Evolutionary conservation across 75 land plant species (phyloP).

Genomic region (Pinus taeda): DNA sequence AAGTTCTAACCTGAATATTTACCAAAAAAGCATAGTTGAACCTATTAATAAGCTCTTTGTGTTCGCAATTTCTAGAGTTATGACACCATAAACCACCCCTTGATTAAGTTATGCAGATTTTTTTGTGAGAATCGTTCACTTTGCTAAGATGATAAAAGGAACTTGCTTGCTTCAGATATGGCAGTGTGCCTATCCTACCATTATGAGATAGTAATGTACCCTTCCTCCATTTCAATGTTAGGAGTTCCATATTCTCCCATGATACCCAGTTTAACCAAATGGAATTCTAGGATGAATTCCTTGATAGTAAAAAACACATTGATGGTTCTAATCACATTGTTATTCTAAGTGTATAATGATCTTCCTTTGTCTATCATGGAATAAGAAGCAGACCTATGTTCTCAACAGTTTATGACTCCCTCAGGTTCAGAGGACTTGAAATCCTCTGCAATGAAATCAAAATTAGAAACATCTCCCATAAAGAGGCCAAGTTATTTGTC

Average conservation of each 20-base stretch:
- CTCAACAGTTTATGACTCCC: no score
- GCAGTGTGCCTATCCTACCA: slow-evolving; percentile 95
- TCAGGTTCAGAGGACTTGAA: no score
- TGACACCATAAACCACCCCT: slow-evolving; percentile 94
- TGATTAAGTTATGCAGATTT: slow-evolving; percentile 87
- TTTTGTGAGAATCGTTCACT: slow-evolving; percentile 95
- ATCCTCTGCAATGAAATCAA: no score
- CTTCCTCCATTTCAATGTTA: slow-evolving; percentile 98
- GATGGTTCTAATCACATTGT: no score
- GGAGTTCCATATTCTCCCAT: slow-evolving; percentile 99
- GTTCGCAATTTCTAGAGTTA: slow-evolving; percentile 82
- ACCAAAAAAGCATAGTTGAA: slow-evolving; percentile 67
- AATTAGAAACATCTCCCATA: no score
- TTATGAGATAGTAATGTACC: slow-evolving; percentile 94
- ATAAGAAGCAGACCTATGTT: no score
- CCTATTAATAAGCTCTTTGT: slow-evolving; percentile 88
- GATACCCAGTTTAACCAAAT: slow-evolving; percentile 94
- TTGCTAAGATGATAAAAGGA: slow-evolving; percentile 98
- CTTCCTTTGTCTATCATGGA: no score
- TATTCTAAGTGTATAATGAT: no score
- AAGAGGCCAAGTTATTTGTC: no score
- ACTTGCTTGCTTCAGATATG: slow-evolving; percentile 96
- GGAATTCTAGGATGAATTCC: no score
- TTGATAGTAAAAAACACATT: no score
- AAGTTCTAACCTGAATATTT: no score